Percentiles rank a stretch among this genome's conserved stretches.
Conservation (phyloP, 805 yeast species). For the Metschnikowia shivogae region DNA sequence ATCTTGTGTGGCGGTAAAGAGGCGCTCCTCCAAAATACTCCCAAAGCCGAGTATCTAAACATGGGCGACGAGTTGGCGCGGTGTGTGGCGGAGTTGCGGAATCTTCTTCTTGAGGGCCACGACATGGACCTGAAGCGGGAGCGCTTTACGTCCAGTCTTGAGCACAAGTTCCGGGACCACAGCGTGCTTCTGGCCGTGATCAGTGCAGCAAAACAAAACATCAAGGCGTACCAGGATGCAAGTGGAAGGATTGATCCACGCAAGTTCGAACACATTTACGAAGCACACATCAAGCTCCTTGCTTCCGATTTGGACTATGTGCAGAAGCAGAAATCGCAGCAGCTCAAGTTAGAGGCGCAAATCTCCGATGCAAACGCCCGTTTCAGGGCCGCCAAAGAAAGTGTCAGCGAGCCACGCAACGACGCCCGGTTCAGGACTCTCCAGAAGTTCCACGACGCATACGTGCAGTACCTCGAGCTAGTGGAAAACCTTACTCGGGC, state of each 20-base stretch:
- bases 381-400: conserved; percentile 10
- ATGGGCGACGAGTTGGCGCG: conserved; percentile 29
- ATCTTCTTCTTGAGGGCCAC: conserved; percentile 25
- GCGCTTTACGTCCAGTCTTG: conserved; percentile 39
- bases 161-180: conserved; percentile 42
- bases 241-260: conserved; percentile 23
- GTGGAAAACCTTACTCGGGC: conserved; percentile 64
- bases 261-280: conserved; percentile 36
- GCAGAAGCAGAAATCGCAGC: conserved; percentile 31
- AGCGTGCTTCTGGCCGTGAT: conserved; percentile 53
- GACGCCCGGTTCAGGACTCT: conserved; percentile 45
- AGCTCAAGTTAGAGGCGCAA: conserved; percentile 19
- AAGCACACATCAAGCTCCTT: conserved; percentile 44
- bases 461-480: conserved; percentile 51
- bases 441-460: conserved; percentile 48
- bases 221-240: conserved; percentile 12
- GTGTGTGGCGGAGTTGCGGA: conserved; percentile 35
- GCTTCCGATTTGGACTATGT: conserved; percentile 48
- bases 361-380: conserved; percentile 13
- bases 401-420: conserved; percentile 19
- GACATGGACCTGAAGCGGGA: conserved; percentile 35
- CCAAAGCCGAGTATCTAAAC: conserved; percentile 34
- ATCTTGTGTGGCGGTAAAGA: conserved; percentile 41
- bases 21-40: conserved; percentile 33
- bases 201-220: conserved; percentile 36